Percentiles rank a stretch among this genome's conserved stretches.
Evolutionary conservation across 805 yeast species (phyloP).

Genomic region (Nakazawaea sp.): DNA sequence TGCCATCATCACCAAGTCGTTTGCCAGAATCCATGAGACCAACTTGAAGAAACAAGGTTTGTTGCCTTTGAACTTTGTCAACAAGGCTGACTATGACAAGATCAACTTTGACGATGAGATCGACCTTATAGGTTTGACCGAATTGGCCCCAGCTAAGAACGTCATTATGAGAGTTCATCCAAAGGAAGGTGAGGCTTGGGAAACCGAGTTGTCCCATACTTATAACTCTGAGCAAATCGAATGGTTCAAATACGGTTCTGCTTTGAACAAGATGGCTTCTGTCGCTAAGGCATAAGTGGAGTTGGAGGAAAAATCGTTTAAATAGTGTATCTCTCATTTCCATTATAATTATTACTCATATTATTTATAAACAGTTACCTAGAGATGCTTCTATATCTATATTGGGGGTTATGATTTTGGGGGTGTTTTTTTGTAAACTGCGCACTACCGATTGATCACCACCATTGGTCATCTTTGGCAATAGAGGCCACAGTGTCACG

Average conservation of each 20-base stretch:
- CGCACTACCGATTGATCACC: too few relatives aligned
- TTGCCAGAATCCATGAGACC: slow-evolving; percentile 99
- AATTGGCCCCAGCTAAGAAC: slow-evolving; percentile 90
- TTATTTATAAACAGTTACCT: too few relatives aligned
- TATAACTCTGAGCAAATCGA: slow-evolving; percentile 95
- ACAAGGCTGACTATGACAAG: slow-evolving; percentile 88
- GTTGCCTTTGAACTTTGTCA: slow-evolving; percentile 89
- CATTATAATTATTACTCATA: too few relatives aligned
- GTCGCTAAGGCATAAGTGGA: slow-evolving; percentile 4
- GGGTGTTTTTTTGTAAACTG: too few relatives aligned
- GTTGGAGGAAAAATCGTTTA: too few relatives aligned
- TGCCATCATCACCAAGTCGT: slow-evolving; percentile 95
- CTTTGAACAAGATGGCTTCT: slow-evolving; percentile 80
- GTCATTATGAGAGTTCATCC: slow-evolving; percentile 71
- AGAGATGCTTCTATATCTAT: too few relatives aligned
- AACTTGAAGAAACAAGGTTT: slow-evolving; percentile 99
- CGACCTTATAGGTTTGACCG: slow-evolving; percentile 78
- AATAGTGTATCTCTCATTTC: too few relatives aligned
- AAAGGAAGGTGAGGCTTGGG: slow-evolving; percentile 77
- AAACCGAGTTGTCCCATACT: slow-evolving; percentile 89
- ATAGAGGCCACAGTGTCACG: too few relatives aligned
- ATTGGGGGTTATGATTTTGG: too few relatives aligned
- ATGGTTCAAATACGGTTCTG: slow-evolving; percentile 99
- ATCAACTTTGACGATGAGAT: slow-evolving; percentile 87
- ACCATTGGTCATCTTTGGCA: background rate